phyloP scores from a whole-genome alignment of 31 red algal genomes.

The Asparagopsis taxiformis region DNA sequence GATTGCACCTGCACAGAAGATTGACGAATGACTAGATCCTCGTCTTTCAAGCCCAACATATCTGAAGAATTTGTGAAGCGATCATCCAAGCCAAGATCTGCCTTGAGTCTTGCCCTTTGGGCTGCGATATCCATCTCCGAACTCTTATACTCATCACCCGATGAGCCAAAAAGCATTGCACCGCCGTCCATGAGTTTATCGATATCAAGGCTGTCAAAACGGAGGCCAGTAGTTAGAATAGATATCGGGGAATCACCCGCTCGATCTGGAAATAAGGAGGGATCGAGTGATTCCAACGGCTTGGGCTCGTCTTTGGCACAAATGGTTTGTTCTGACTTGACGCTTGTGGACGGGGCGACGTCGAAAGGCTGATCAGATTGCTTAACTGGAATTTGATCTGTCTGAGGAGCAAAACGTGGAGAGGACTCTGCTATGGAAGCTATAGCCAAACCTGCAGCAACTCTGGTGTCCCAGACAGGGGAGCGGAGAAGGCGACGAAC shows the following conservation, averaged over 20 bases:
- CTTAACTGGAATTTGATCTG: background rate
- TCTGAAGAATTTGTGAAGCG: slow-evolving; percentile 24
- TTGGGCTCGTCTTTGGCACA: background rate
- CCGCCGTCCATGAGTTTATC: slow-evolving; percentile 60
- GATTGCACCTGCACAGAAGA: background rate
- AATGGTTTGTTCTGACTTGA: background rate
- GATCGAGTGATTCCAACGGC: background rate
- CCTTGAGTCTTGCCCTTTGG: slow-evolving; percentile 67
- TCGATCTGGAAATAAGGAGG: background rate
- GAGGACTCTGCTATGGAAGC: slow-evolving; percentile 59
- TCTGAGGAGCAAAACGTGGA: slow-evolving; percentile 42
- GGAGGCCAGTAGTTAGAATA: slow-evolving; percentile 24
- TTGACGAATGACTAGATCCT: slow-evolving; percentile 47
- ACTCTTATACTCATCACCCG: slow-evolving; percentile 76
- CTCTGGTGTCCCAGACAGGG: slow-evolving; percentile 75
- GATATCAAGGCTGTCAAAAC: slow-evolving; percentile 55
- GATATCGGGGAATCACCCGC: background rate
- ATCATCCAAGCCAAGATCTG: slow-evolving; percentile 75
- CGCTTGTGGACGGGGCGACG: background rate
- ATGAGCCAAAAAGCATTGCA: slow-evolving; percentile 77
- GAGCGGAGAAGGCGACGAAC: slow-evolving; percentile 65
- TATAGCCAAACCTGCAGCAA: slow-evolving; percentile 73
- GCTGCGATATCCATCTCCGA: slow-evolving; percentile 51
- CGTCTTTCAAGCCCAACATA: slow-evolving; percentile 65
- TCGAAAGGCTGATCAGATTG: background rate